Percentiles rank a stretch among this genome's conserved stretches.
phyloP scores from a whole-genome alignment of 495 filamentous ascomycete genomes.

The Aspergillus avenaceus region DNA sequence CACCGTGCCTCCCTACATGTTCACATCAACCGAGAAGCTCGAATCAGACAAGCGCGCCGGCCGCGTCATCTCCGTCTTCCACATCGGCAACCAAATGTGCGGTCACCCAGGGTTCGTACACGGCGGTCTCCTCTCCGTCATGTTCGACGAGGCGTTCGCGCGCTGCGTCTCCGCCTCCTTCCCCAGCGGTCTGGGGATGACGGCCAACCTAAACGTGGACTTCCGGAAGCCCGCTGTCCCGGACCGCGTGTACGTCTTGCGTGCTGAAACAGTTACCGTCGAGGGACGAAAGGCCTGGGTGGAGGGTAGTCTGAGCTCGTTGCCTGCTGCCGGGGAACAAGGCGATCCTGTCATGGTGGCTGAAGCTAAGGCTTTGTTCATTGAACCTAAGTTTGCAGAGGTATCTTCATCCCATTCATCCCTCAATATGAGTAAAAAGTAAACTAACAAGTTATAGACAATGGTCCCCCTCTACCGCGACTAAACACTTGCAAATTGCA shows the following conservation, averaged over 20 bases:
- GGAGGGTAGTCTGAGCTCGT: slow-evolving; percentile 29
- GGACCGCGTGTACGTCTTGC: slow-evolving; percentile 60
- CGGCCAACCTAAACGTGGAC: slow-evolving; percentile 59
- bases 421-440: no score
- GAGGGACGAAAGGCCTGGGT: slow-evolving; percentile 42
- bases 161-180: slow-evolving; percentile 37
- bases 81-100: slow-evolving; percentile 32
- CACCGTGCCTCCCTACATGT: slow-evolving; percentile 73
- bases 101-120: slow-evolving; percentile 40
- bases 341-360: slow-evolving; percentile 60
- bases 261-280: slow-evolving; percentile 42
- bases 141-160: slow-evolving; percentile 42
- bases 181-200: slow-evolving; percentile 48
- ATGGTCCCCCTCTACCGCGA: slow-evolving; percentile 37
- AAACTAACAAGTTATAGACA: no score
- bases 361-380: slow-evolving; percentile 78
- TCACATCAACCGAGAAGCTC: slow-evolving; percentile 30
- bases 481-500: no score
- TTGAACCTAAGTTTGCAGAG: slow-evolving; percentile 80
- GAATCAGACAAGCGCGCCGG: slow-evolving; percentile 4
- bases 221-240: slow-evolving; percentile 59
- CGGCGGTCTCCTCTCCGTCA: slow-evolving; percentile 34
- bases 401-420: slow-evolving; percentile 32
- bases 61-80: slow-evolving; percentile 32
- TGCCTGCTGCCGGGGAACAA: slow-evolving; percentile 22